Base-by-base conservation (phyloP, 2,329 filamentous ascomycete genomes). In the Pezizomycotina sp. region DNA sequence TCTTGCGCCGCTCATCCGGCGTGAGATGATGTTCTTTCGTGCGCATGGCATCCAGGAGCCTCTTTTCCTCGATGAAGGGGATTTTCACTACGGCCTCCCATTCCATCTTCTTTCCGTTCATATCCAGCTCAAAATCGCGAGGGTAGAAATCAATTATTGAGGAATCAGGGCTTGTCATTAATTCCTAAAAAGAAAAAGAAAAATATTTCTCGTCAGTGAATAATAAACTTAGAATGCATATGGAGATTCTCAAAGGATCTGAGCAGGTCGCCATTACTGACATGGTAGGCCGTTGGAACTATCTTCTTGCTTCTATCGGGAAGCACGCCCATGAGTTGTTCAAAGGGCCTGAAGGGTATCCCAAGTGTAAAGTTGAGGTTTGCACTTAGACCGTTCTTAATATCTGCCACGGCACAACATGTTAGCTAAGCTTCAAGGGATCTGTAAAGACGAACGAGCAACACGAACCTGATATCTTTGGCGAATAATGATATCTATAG, bases 71-170 rank as follows among this genome's bases (percentile, higher is more conserved):
- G 46, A 98, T 98, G 59, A 98, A 98, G 0, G 89, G 89, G 53
- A 98, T 98, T 59, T 95, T 98, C 47, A 98, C 83, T 23, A 98
- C 86, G 18, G 89, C 89, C 56, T 98, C 89, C 89, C 89, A 98
- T 47, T 98, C 91, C 78, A 92, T 91, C 62, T 92, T 98, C 64
- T 98, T 98, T 42, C 89, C 91, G 51, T 98, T 95, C 89, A 98
- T 95, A 55, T 98, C 91, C 25, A 98, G 66, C 48, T 91, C 82
- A 52, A 98, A 98, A 51, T 98, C 89, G 50, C 86, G 71, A 2
- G 89, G 89, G 52, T 98, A 98, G 56, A 98, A 98, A 55, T 98
- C 89, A 52, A 92, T 78, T 55, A 98, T 98, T 2, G 89, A 83
- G 10, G 86, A 95, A 10, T 78, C 70, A 2, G 77, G 67, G 36